A percentile compares a stretch with the other conserved stretches of the same genome.
Conservation (phyloP, 1,284 basidiomycete genomes). For the Apiotrichum laibachii region DNA sequence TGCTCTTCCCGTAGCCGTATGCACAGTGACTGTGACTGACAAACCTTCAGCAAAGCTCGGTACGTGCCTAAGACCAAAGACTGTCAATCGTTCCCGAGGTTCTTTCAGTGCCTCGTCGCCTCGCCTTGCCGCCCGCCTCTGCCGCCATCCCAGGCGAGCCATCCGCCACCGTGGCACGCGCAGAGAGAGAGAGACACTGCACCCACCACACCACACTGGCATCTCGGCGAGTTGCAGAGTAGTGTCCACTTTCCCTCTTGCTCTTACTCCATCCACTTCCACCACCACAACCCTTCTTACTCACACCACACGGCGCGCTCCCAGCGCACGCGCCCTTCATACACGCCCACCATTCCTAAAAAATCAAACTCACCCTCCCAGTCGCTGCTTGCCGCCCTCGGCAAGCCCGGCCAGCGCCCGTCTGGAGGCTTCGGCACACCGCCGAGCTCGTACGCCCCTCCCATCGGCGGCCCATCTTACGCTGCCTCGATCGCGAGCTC, state of each 20-base stretch:
- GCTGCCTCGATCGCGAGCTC: constrained; percentile 17
- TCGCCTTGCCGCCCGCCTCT: no score
- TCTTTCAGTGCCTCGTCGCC: no score
- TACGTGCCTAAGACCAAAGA: constrained; percentile 3
- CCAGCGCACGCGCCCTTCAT: neutral
- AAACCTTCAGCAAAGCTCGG: constrained; percentile 16
- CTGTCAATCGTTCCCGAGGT: no score
- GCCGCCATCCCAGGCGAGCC: neutral
- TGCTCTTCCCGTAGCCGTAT: neutral
- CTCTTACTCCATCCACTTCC: no score
- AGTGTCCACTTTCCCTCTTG: no score
- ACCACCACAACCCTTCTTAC: no score
- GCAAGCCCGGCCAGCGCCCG: constrained; percentile 21
- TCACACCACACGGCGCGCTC: neutral
- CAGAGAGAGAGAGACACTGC: no score
- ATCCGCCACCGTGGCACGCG: neutral
- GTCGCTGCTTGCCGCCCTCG: constrained; percentile 32
- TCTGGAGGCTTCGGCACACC: constrained; percentile 15
- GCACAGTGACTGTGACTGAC: neutral
- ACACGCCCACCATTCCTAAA: neutral
- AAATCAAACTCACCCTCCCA: constrained; percentile 7
- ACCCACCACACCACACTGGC: no score
- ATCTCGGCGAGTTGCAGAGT: no score
- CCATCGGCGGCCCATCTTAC: constrained; percentile 5
- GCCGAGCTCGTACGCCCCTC: constrained; percentile 13